Percentiles rank a stretch among this genome's conserved stretches.
phyloP scores from a whole-genome alignment of 306 rosid genomes.

The Aeschynomene evenia region DNA sequence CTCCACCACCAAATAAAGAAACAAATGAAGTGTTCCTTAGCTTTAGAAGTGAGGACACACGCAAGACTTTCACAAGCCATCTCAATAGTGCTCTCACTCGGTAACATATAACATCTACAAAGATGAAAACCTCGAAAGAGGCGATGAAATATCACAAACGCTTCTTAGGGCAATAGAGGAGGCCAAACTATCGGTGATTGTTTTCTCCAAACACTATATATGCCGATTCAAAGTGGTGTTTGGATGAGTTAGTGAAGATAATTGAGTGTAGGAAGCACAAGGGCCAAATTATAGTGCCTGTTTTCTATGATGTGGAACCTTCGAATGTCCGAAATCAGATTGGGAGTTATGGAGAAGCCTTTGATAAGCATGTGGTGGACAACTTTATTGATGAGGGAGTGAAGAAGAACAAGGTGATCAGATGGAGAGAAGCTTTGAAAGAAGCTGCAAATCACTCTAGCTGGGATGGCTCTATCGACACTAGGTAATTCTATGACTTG shows the following conservation, averaged over 20 bases:
- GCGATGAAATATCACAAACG: slow-evolving; percentile 32
- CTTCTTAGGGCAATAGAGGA: slow-evolving; percentile 37
- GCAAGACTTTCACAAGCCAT: slow-evolving; percentile 41
- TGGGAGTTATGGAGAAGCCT: slow-evolving; percentile 35
- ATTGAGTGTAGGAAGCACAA: slow-evolving; percentile 24
- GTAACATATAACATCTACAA: slow-evolving; percentile 28
- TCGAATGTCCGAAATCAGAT: slow-evolving; percentile 34
- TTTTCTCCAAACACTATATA: slow-evolving; percentile 38
- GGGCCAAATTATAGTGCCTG: slow-evolving; percentile 30
- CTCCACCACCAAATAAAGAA: background rate
- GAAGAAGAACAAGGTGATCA: background rate
- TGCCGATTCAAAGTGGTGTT: slow-evolving; percentile 31
- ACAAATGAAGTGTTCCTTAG: slow-evolving; percentile 37
- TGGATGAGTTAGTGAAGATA: slow-evolving; percentile 39
- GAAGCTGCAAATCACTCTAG: slow-evolving; percentile 16
- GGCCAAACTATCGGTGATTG: slow-evolving; percentile 29
- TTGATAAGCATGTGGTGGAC: slow-evolving; percentile 23
- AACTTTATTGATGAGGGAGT: too few relatives aligned
- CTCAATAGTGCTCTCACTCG: slow-evolving; percentile 35
- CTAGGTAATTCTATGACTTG: background rate
- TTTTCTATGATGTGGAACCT: slow-evolving; percentile 41
- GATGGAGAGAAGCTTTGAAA: slow-evolving; percentile 2
- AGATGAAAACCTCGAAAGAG: slow-evolving; percentile 36
- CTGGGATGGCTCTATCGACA: slow-evolving; percentile 3
- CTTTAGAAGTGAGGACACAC: slow-evolving; percentile 37